A percentile compares a stretch with the other conserved stretches of the same genome.
These are phyloP conservation scores for Mycena vulgaris DNA, from an alignment of 768 basidiomycete genomes.

Conservation along the genomic window DNA sequence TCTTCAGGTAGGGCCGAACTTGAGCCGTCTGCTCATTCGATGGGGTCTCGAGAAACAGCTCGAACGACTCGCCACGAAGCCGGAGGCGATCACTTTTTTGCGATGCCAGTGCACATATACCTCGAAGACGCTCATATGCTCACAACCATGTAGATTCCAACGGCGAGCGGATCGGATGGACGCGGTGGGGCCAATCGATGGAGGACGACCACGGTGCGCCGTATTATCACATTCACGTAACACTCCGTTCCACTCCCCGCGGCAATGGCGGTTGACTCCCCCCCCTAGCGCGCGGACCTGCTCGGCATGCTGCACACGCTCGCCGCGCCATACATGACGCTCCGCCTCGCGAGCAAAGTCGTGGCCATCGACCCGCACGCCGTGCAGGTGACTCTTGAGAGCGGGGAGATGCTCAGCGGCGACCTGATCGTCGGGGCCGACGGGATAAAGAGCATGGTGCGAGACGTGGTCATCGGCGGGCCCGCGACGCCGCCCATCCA, in stretches of 20 bases:
- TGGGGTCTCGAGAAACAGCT: conserved; percentile 66
- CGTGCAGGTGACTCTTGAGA: conserved; percentile 56
- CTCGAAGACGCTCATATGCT: no score
- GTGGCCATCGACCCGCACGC: conserved; percentile 42
- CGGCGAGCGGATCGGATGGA: conserved; percentile 50
- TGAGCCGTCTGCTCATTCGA: conserved; percentile 61
- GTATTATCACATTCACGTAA: no score
- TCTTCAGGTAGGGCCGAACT: conserved; percentile 50
- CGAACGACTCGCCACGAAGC: conserved; percentile 54
- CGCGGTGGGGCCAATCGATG: no score
- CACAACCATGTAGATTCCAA: conserved; percentile 45
- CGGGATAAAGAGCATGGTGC: conserved; percentile 65
- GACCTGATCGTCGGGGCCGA: conserved; percentile 67
- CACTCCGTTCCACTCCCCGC: no score
- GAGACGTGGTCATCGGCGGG: conserved; percentile 65
- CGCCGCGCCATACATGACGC: conserved; percentile 53
- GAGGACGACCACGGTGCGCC: no score
- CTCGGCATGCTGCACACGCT: conserved; percentile 55
- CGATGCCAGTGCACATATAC: conserved; percentile 59
- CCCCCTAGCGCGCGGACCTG: conserved; percentile 70
- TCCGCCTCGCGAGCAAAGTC: conserved; percentile 55
- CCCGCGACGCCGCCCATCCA: conserved; percentile 58
- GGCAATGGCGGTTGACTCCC: no score
- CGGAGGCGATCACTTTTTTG: conserved; percentile 56
- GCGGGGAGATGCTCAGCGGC: conserved; percentile 58